Evolutionary conservation across 345 rosid genomes (phyloP).

Genomic region (Mangifera indica): DNA sequence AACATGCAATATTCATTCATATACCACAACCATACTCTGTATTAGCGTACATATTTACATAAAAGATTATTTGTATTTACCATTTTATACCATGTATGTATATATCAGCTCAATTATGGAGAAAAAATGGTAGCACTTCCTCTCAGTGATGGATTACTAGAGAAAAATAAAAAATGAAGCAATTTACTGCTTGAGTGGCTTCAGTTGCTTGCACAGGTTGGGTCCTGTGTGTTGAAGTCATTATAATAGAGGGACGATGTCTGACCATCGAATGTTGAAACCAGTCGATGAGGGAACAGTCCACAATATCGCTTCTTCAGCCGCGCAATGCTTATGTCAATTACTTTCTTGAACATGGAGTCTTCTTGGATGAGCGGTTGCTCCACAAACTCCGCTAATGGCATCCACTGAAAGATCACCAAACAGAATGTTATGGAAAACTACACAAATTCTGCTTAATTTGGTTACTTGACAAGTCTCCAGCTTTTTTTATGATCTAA

Average conservation of each 20-base stretch:
- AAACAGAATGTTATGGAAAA: no score
- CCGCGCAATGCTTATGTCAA: slow-evolving; percentile 73
- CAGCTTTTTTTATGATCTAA: no score
- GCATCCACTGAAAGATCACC: slow-evolving; percentile 74
- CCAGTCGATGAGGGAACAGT: slow-evolving; percentile 59
- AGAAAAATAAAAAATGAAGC: neutral
- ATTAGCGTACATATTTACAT: no score
- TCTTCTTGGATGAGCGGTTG: slow-evolving; percentile 77
- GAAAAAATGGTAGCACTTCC: no score
- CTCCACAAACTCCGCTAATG: slow-evolving; percentile 69
- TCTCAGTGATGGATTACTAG: no score
- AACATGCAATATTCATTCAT: no score
- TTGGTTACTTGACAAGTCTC: neutral
- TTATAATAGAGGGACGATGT: slow-evolving; percentile 76
- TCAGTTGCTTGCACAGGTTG: slow-evolving; percentile 39
- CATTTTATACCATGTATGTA: no score
- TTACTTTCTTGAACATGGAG: slow-evolving; percentile 82
- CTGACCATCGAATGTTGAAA: slow-evolving; percentile 77
- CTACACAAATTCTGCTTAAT: no score
- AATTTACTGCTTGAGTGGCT: slow-evolving; percentile 4
- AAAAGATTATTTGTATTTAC: no score
- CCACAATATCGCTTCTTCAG: slow-evolving; percentile 73
- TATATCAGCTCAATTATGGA: neutral
- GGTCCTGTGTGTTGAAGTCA: slow-evolving; percentile 42
- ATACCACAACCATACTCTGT: no score